Conservation (phyloP, 306 rosid species). For the Senna siamea region DNA sequence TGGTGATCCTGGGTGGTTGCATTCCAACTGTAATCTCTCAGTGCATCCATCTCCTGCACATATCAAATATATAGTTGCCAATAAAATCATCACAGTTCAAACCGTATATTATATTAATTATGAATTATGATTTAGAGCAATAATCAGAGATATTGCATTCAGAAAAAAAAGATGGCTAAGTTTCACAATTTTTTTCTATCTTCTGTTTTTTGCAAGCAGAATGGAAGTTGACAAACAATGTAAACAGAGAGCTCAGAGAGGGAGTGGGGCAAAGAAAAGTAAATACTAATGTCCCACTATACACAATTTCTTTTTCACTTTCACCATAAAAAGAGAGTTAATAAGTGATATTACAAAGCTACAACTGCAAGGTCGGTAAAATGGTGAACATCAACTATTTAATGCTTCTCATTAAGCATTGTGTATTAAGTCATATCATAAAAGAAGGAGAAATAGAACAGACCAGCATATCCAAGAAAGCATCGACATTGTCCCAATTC, state of each 20-base stretch:
- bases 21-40: conserved; percentile 62
- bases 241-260: neutral
- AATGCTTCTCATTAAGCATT: no score
- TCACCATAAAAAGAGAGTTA: neutral
- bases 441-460: conserved; percentile 40
- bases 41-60: conserved; percentile 82
- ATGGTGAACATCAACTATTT: neutral
- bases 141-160: conserved; percentile 24
- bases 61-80: conserved; percentile 14
- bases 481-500: conserved; percentile 90
- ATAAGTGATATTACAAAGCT: conserved; percentile 15
- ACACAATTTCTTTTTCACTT: neutral
- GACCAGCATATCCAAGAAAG: conserved; percentile 87
- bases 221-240: neutral
- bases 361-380: neutral
- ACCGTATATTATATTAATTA: conserved; percentile 5
- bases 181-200: neutral
- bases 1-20: conserved; percentile 68
- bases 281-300: neutral
- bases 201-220: conserved; percentile 22
- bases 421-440: neutral
- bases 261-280: no score
- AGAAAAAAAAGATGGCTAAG: conserved; percentile 21
- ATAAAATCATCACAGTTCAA: conserved; percentile 33
- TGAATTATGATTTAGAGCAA: neutral